These are phyloP conservation scores for Hyphopichia buzzinii DNA, from an alignment of 1,139 yeast species.

Conservation along the genomic window DNA sequence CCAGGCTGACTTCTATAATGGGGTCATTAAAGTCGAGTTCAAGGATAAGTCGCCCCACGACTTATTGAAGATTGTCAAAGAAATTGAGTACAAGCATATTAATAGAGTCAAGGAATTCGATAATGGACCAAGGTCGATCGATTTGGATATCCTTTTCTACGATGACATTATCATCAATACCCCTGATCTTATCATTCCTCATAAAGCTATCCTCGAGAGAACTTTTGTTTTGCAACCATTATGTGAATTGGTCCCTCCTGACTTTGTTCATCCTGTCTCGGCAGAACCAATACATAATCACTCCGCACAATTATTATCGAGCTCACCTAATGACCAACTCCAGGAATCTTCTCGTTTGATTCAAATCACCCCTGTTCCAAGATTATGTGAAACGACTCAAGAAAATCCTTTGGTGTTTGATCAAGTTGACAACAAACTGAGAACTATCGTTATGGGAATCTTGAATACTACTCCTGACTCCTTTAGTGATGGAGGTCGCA, in stretches of 20 bases:
- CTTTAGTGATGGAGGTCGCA: conserved; percentile 84
- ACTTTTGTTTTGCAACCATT: conserved; percentile 88
- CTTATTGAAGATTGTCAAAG: conserved; percentile 60
- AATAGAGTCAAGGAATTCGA: conserved; percentile 75
- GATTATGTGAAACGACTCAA: conserved; percentile 11
- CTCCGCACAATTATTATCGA: conserved; percentile 51
- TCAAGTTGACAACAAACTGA: conserved; percentile 27
- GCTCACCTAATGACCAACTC: conserved; percentile 28
- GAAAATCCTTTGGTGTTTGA: conserved; percentile 36
- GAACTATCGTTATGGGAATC: conserved; percentile 75
- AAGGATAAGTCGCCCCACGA: conserved; percentile 60
- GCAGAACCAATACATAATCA: conserved; percentile 77
- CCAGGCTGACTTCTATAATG: conserved; percentile 82
- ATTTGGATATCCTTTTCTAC: conserved; percentile 78
- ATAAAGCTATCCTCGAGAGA: conserved; percentile 82
- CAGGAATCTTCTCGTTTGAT: conserved; percentile 49
- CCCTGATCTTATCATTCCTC: conserved; percentile 72
- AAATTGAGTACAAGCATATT: conserved; percentile 71
- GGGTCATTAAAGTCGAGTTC: conserved; percentile 61
- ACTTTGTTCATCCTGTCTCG: conserved; percentile 71
- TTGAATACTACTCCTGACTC: conserved; percentile 92
- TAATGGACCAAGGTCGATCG: conserved; percentile 91
- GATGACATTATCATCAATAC: conserved; percentile 58
- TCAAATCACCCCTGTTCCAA: conserved; percentile 45
- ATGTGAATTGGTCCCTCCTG: conserved; percentile 71